Base-by-base conservation (phyloP, 768 basidiomycete genomes). In the Tylopilus vinaceipallidus region DNA sequence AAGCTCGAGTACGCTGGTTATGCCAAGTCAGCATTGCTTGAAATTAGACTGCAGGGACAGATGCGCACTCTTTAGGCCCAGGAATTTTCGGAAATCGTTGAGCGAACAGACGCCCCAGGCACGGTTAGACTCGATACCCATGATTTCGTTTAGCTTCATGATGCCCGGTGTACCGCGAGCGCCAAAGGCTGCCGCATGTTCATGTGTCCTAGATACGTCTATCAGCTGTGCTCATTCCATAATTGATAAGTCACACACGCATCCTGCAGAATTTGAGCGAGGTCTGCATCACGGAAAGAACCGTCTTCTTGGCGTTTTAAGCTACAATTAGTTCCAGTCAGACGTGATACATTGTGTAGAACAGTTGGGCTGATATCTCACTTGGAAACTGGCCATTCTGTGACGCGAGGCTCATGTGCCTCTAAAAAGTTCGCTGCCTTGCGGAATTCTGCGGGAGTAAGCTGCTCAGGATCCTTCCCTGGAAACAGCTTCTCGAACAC, bases 81-180 rank as follows among this genome's bases (percentile, higher is more conserved):
- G 72, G 73, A 81, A 92, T 78, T 76, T 83, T 48, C 90, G 74
- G 69, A 93, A 93, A 52, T 92, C 90, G 54, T 93, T 93, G 53
- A 93, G 64, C 2, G 86, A 83, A 62, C 90, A 92, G 17, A 85
- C 82, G 40, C 89, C 90, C 90, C 90, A 94, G 19, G 62, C 55
- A 26, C 91, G 78, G 60, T 80, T 86, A 49, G 84, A 75, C 57
- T 87, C 82, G 39, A 93, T 91, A 35, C 88, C 88, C 87, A 93
- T 86, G 34, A 91, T 74, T 63, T 94, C 91, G 53, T 91, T 79
- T 22, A 91, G 61, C 36, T 78, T 81, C 84, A 92, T 87, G 40
- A 78, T 66, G n/a, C 66, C 75, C 40, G 91, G 91, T 2, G 86
- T 91, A 6, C 85, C 81, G 17, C 86, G 80, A 19, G 90, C 91